Percentiles rank a stretch among this genome's conserved stretches.
Conservation (phyloP, 495 filamentous ascomycete genomes). For the Bryoglossum gracile region DNA sequence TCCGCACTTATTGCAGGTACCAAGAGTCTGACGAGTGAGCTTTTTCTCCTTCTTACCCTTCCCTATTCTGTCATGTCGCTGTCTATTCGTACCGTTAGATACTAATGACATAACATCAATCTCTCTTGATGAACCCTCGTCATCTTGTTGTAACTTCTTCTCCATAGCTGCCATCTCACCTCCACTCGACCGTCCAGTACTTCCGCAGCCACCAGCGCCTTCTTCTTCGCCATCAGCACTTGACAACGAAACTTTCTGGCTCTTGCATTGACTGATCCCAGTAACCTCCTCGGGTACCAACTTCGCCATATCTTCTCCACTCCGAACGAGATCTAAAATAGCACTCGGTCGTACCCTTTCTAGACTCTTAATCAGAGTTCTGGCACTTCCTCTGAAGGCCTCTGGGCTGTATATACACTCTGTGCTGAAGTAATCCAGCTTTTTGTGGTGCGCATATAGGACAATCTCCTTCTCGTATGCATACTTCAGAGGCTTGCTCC, state of each 20-base stretch:
- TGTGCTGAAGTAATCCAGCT: slow-evolving; percentile 94
- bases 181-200: slow-evolving; percentile 61
- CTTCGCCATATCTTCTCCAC: slow-evolving; percentile 91
- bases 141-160: slow-evolving; percentile 61
- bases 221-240: slow-evolving; percentile 47
- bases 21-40: slow-evolving; percentile 61
- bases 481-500: slow-evolving; percentile 95
- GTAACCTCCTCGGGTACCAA: slow-evolving; percentile 59
- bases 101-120: slow-evolving; percentile 52
- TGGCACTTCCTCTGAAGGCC: slow-evolving; percentile 90
- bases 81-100: slow-evolving; percentile 12
- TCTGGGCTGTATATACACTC: slow-evolving; percentile 98
- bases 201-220: slow-evolving; percentile 66
- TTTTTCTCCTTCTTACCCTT: slow-evolving; percentile 20
- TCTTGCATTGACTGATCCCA: slow-evolving; percentile 26
- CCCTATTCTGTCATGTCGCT: slow-evolving; percentile 16
- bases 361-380: slow-evolving; percentile 87
- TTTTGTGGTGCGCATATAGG: slow-evolving; percentile 90
- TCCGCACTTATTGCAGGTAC: slow-evolving; percentile 79
- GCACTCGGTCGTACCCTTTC: slow-evolving; percentile 89
- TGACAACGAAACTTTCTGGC: slow-evolving; percentile 27
- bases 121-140: slow-evolving; percentile 57
- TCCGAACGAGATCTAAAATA: slow-evolving; percentile 88
- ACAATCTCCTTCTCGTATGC: slow-evolving; percentile 99
- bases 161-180: slow-evolving; percentile 95